Evolutionary conservation across 441 rosid genomes (phyloP).

Genomic region (Gossypium schwendimanii): DNA sequence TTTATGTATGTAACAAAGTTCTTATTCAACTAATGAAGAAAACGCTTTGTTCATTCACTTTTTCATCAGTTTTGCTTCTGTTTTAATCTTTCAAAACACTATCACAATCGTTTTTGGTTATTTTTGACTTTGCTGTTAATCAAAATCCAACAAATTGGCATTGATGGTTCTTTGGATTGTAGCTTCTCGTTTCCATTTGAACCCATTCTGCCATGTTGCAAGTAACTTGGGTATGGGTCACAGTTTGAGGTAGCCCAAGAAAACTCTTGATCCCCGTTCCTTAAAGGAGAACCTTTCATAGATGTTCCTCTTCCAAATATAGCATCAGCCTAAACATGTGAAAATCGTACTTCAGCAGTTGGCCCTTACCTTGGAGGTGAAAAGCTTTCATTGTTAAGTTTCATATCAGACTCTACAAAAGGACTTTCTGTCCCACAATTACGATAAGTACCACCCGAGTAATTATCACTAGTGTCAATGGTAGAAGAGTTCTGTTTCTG

Average conservation of each 20-base stretch:
- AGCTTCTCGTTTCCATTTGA: slow-evolving; percentile 15
- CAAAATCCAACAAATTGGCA: background rate
- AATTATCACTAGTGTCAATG: slow-evolving; percentile 20
- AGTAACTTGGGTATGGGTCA: slow-evolving; percentile 14
- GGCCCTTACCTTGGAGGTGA: slow-evolving; percentile 8
- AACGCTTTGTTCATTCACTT: no score
- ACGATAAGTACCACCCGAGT: slow-evolving; percentile 10
- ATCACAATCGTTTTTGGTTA: no score
- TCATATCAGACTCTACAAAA: slow-evolving; percentile 11
- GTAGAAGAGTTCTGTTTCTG: slow-evolving; percentile 16
- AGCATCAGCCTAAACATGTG: slow-evolving; percentile 4
- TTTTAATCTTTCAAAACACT: no score
- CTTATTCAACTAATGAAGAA: no score
- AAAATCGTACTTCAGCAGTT: slow-evolving; percentile 2
- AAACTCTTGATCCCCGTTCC: slow-evolving; percentile 7
- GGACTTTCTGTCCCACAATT: slow-evolving; percentile 14
- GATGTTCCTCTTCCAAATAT: slow-evolving; percentile 2
- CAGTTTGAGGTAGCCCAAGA: slow-evolving; percentile 15
- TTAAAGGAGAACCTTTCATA: slow-evolving; percentile 3
- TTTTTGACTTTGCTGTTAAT: no score
- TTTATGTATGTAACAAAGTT: no score
- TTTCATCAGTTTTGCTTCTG: no score
- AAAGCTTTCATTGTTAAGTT: slow-evolving; percentile 8
- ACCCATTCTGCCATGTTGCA: slow-evolving; percentile 15
- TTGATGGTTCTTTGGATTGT: background rate